Percentiles rank a stretch among this genome's conserved stretches.
phyloP scores from a whole-genome alignment of 148 eudicot genomes.

The Agrostemma githago region DNA sequence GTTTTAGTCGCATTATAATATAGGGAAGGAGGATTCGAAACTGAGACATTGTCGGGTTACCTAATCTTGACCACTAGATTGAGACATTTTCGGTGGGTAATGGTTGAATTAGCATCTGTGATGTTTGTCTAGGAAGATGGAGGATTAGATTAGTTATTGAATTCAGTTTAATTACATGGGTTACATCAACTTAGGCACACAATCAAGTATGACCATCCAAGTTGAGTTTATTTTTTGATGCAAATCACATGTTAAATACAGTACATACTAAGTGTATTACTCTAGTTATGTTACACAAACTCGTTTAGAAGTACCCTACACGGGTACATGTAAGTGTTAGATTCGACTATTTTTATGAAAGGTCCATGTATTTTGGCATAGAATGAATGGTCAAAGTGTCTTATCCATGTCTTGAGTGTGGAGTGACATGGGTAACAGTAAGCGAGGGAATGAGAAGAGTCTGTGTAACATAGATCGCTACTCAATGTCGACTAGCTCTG shows the following conservation, averaged over 20 bases:
- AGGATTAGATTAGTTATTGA: background rate
- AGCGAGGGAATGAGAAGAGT: background rate
- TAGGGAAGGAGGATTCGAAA: no score
- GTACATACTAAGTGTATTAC: background rate
- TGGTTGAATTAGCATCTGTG: background rate
- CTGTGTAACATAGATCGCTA: background rate
- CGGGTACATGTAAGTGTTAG: background rate
- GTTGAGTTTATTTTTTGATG: background rate
- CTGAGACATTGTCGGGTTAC: no score
- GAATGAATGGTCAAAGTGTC: background rate
- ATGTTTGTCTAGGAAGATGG: background rate
- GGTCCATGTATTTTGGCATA: background rate
- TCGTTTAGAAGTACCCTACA: background rate
- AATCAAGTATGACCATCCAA: background rate
- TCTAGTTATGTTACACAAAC: no score
- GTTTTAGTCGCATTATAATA: background rate
- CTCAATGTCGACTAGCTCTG: background rate
- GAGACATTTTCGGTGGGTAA: background rate
- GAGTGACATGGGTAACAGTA: background rate
- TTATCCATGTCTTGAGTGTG: background rate
- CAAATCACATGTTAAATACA: background rate
- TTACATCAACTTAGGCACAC: background rate
- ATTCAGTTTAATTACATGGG: background rate
- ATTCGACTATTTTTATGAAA: background rate
- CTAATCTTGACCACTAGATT: no score